Percentiles rank a stretch among this genome's conserved stretches.
Evolutionary conservation across 75 land plant species (phyloP).

Genomic region (Isoetes taiwanensis): DNA sequence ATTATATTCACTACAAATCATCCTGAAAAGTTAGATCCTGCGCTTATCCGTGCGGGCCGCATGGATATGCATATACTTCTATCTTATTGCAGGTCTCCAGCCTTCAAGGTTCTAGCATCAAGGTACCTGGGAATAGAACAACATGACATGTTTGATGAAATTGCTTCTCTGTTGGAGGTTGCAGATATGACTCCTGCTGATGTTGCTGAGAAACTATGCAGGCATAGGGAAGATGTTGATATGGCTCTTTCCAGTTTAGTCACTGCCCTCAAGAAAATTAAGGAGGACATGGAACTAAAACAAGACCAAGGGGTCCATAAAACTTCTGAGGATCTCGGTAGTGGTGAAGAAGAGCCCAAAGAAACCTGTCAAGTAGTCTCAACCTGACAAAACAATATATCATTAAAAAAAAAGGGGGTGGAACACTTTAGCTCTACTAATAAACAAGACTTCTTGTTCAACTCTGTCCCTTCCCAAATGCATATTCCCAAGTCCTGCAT

Average conservation of each 20-base stretch:
- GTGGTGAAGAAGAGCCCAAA: no score
- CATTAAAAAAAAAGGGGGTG: no score
- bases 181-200: neutral
- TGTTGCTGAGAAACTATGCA: neutral
- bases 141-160: neutral
- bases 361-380: no score
- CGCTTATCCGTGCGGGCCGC: neutral
- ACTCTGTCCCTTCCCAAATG: no score
- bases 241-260: neutral
- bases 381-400: no score
- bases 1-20: conserved; percentile 1
- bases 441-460: no score
- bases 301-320: no score
- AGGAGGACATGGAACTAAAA: no score
- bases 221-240: neutral
- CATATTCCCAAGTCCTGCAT: no score
- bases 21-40: conserved; percentile 1
- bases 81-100: neutral
- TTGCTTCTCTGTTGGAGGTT: neutral
- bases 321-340: no score
- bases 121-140: neutral
- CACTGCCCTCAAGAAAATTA: neutral
- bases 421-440: no score
- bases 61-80: conserved; percentile 5
- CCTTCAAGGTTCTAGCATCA: neutral